Base-by-base conservation (phyloP, 768 basidiomycete genomes). In the Gelatoporia subvermispora region DNA sequence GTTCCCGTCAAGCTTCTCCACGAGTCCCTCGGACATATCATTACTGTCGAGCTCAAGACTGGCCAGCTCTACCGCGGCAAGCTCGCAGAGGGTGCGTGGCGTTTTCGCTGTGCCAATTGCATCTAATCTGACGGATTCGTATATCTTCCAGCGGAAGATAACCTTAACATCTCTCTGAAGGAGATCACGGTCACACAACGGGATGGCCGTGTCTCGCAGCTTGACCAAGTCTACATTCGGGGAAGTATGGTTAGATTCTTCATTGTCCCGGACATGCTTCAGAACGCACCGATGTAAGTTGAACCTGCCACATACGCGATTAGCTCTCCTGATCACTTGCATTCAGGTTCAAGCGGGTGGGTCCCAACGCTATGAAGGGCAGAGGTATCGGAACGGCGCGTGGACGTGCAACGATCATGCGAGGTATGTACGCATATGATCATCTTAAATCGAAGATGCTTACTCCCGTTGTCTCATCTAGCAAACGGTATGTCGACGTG, bases 201-300 rank as follows among this genome's bases (percentile, higher is more conserved):
- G 45, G 96, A 99, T 76, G 96, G 96, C 21, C 91, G 96, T 60
- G 93, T 99, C 23, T 96, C 96, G 11, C 96, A 99, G 66, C 77
- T 99, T 43, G 96, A 98, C 72, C 95, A 97, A 68, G 95, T 97
- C 25, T 99, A 99, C 70, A 99, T 99, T 59, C 78, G 96, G 59
- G 96, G 96, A 50, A 94, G 93, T 66, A 96, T 97, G 90, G 76
- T 97, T 56, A 79, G 96, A 56, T 98, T 96, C 76, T 95, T 98
- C 72, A 97, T 98, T 67, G 96, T 99, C 18, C 96, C 96, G 47
- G 96, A 98, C 69, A 97, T 99, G 90, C 74, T 99, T 58, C 90
- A 97, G 65, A 98, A 98, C 66, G 96, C 96, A 13, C 96, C 96
- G 17, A 99, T 99, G 96, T 94, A 64, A 66, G 89, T 73, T 47